Evolutionary conservation across 2,329 filamentous ascomycete species (phyloP), one percentile per base, ranked within the genome.

Genomic region (Leptographium wingfieldii): DNA sequence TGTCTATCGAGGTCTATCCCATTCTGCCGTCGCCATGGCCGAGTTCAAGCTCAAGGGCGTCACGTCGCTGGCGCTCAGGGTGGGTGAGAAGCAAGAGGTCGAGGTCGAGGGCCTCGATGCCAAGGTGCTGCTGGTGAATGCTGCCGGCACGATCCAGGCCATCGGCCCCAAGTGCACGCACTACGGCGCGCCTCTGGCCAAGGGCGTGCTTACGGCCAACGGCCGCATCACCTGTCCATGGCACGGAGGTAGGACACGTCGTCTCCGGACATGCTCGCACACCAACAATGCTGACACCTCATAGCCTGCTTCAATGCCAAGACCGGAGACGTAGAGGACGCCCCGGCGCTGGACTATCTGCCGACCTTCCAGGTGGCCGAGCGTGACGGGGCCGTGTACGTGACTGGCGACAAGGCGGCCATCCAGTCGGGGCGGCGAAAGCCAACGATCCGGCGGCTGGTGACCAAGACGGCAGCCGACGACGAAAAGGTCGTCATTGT

Each of bases 291-390:
- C 25, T 52, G 9, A 22, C 49, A 27, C 49, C 1, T 3, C 22
- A 22, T 55, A 53, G 33, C 51, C 60, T 99, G 94, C 77, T 99
- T 96, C 76, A 94, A 90, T 64, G 84, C 90, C 64, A 80, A 81
- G 60, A 95, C 88, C 6, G 94, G 94, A 58, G 94, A 99, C 67
- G 88, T 97, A 61, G 94, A 99, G 74, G 90, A 97, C 69, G 92
- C 92, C 0, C 94, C 94, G 0, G 94, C 90, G 2, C 82, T 95
- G 31, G 90, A 97, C 68, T 80, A 88, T n/a, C 76, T 99, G 31
- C 82, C 88, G 54, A 86, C 86, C 57, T 99, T 95, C 75, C 84
- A 90, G 58, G 77, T 96, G 38, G 76, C 83, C 38, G 86, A 95
- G 71, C 91, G 87, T 68, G 84, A 94, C 66, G 91, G 90, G 38